A percentile compares a stretch with the other conserved stretches of the same genome.
phyloP scores from a whole-genome alignment of 2,329 filamentous ascomycete genomes.

The Paecilomyces sp. region DNA sequence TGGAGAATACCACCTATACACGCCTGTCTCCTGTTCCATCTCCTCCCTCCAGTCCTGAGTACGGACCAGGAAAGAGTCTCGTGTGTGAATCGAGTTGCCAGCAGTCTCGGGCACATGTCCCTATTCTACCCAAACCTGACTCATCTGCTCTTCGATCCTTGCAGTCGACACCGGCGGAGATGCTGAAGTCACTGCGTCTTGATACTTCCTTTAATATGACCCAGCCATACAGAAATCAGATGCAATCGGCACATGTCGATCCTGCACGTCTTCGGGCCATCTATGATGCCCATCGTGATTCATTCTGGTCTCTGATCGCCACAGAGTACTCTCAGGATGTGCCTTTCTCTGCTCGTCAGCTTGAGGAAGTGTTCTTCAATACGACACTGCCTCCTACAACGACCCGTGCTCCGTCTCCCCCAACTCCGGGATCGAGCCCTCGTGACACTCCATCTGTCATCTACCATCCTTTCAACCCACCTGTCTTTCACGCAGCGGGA shows the following conservation, averaged over 20 bases:
- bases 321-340: constrained; percentile 51
- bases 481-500: background rate
- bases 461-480: constrained; percentile 2
- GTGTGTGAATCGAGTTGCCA: constrained; percentile 4
- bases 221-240: constrained; percentile 31
- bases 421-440: constrained; percentile 15
- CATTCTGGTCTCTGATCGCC: constrained; percentile 68
- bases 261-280: constrained; percentile 60
- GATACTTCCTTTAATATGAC: constrained; percentile 44
- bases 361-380: constrained; percentile 16
- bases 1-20: constrained; percentile 21
- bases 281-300: constrained; percentile 61
- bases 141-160: constrained; percentile 36
- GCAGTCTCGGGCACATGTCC: constrained; percentile 19
- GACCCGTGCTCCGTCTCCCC: constrained; percentile 9
- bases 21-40: constrained; percentile 45
- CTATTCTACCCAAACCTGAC: constrained; percentile 23
- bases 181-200: constrained; percentile 41
- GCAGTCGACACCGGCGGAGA: constrained; percentile 17
- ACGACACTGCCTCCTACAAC: constrained; percentile 3
- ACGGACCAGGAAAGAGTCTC: constrained; percentile 1
- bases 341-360: constrained; percentile 9
- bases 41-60: constrained; percentile 17
- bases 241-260: constrained; percentile 43
- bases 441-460: constrained; percentile 7